phyloP scores from a whole-genome alignment of 2,329 filamentous ascomycete species.

The Cercospora sp. region DNA sequence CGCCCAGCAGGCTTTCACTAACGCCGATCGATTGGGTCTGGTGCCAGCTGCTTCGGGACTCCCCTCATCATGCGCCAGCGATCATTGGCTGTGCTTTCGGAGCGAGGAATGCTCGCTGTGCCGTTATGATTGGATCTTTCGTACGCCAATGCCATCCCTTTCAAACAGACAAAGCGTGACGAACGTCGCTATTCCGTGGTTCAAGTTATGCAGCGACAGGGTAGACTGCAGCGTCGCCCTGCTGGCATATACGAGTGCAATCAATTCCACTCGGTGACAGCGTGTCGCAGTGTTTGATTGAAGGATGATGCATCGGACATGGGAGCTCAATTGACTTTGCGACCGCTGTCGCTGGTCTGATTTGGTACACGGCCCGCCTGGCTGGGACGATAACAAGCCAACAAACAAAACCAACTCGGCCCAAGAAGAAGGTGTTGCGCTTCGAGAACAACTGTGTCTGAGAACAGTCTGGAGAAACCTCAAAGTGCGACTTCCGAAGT shows the following conservation, averaged over 20 bases:
- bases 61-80: slow-evolving; percentile 5
- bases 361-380: neutral
- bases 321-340: neutral
- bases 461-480: neutral
- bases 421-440: neutral
- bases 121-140: slow-evolving; percentile 12
- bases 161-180: neutral
- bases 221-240: neutral
- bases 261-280: neutral
- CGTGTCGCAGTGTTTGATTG: neutral
- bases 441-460: neutral
- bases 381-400: neutral
- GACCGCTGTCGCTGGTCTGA: neutral
- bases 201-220: neutral
- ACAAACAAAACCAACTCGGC: neutral
- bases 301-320: neutral
- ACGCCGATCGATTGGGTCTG: slow-evolving; percentile 11
- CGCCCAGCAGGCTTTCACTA: slow-evolving; percentile 7
- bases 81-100: neutral
- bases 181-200: neutral
- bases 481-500: neutral
- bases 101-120: neutral
- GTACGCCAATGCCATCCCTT: slow-evolving; percentile 2
- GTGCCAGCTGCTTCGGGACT: slow-evolving; percentile 5
- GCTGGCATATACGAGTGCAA: neutral